Conservation (phyloP, 441 rosid species). For the Biscutella auriculata region DNA sequence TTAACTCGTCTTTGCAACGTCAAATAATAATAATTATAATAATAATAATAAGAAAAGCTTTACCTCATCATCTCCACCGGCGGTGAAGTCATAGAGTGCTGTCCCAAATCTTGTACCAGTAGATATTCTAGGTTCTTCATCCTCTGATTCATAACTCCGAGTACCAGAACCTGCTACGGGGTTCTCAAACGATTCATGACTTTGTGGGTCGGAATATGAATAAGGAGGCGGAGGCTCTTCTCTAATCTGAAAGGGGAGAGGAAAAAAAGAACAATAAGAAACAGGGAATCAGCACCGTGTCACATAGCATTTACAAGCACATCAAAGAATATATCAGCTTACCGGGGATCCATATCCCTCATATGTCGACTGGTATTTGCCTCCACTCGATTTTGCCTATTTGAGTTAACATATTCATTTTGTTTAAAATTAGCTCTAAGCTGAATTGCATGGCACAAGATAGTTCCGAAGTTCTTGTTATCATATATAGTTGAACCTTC, state of each 20-base stretch:
- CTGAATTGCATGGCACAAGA: not conserved
- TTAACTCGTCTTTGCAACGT: not conserved
- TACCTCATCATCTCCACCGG: slow-evolving; percentile 99
- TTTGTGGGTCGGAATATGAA: slow-evolving; percentile 46
- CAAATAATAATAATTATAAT: not conserved
- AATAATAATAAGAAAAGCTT: not conserved
- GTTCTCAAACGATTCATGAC: slow-evolving; percentile 66
- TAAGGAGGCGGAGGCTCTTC: slow-evolving; percentile 97
- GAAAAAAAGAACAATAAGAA: not conserved
- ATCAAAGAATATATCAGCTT: slow-evolving; percentile 19
- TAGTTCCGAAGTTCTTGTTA: not conserved
- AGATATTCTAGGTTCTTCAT: slow-evolving; percentile 50
- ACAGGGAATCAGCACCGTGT: not conserved
- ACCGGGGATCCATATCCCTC: slow-evolving; percentile 74
- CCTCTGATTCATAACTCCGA: slow-evolving; percentile 55
- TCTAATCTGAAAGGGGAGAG: slow-evolving; percentile 39
- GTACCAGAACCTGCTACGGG: slow-evolving; percentile 54
- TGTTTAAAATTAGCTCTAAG: not conserved
- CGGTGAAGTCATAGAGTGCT: slow-evolving; percentile 92
- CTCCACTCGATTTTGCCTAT: slow-evolving; percentile 58
- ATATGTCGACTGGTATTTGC: slow-evolving; percentile 43
- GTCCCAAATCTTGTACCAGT: slow-evolving; percentile 57
- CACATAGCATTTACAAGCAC: not conserved
- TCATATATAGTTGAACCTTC: not conserved
- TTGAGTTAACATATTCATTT: slow-evolving; percentile 9